Conservation (phyloP, 2,329 filamentous ascomycete genomes). For the Aureobasidium musti region DNA sequence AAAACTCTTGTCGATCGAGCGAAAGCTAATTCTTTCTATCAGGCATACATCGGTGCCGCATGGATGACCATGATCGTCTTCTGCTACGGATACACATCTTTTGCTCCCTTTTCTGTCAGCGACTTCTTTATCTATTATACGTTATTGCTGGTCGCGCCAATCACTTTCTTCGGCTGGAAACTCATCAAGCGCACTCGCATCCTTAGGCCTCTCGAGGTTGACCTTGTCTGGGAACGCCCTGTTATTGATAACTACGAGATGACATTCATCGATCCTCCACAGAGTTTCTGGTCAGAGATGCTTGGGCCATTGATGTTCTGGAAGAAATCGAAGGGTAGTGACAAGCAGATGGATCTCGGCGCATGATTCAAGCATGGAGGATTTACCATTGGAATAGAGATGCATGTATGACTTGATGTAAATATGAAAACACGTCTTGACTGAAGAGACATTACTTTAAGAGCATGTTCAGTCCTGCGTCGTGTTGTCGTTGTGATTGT, state of each 20-base stretch:
- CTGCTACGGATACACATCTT: constrained; percentile 59
- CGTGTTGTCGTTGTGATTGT: too few species aligned
- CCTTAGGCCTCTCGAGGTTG: constrained; percentile 56
- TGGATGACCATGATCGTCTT: constrained; percentile 44
- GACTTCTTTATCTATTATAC: constrained; percentile 56
- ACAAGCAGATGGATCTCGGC: background rate
- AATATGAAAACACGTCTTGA: too few species aligned
- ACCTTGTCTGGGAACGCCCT: constrained; percentile 63
- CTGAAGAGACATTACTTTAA: too few species aligned
- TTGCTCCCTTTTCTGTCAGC: constrained; percentile 50
- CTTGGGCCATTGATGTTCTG: background rate
- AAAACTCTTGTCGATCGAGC: constrained; percentile 43
- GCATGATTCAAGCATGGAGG: too few species aligned
- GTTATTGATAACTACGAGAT: constrained; percentile 61
- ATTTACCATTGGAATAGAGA: too few species aligned
- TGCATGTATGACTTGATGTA: too few species aligned
- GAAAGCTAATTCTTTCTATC: constrained; percentile 46
- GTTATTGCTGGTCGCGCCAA: constrained; percentile 51
- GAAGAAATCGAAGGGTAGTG: background rate
- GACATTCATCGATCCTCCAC: constrained; percentile 50
- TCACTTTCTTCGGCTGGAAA: constrained; percentile 64
- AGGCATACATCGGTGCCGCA: constrained; percentile 59
- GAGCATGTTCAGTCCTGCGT: too few species aligned
- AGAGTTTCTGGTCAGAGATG: constrained; percentile 60
- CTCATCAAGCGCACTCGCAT: constrained; percentile 60